Evolutionary conservation across 1,284 basidiomycete species (phyloP), one percentile per base, ranked within the genome.

Genomic region (Melanopsichium pennsylvanicum): DNA sequence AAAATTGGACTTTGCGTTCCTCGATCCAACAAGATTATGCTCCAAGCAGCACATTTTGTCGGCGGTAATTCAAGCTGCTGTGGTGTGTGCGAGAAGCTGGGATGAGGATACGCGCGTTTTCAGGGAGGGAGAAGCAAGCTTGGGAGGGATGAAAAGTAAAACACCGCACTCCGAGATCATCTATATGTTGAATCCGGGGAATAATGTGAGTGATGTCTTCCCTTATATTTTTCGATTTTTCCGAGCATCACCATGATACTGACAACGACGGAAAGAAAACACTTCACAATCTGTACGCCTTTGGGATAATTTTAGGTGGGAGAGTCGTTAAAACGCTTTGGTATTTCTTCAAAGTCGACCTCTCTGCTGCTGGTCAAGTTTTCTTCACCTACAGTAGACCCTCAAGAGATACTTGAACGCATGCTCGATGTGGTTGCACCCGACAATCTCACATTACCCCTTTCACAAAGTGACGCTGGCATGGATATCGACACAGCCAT

Each of bases 111-210:
- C 4, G n/a, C 42, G 37, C 2, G 16, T 10, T 8, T 63, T 63
- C 51, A 48, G 47, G 11, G 66, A 60, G 15, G 66, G 60, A 9
- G 55, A 59, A 29, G 60, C 39, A 9, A 69, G 66, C 23, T 18
- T 35, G 7, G 66, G 70, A 0, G 70, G 61, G 1, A 72, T 69
- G 66, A 72, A 69, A 61, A 49, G 49, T 5, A 72, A 66, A 21
- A 72, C 66, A 0, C 60, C 64, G 0, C 66, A 69, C 39, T 72
- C 70, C 1, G 70, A 72, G 35, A 25, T 72, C 23, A 61, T 72
- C 36, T 72, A 59, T 25, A 61, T 59, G 52, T 41, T 69, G 4
- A 69, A 61, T 23, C 66, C 61, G 5, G 50, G 66, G 2, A 68
- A 68, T 31, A 72, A 72, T 27, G 70, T 66, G 33, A 51, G 68